phyloP scores from a whole-genome alignment of 1,139 yeast species.

The Blastobotrys illinoisensis region DNA sequence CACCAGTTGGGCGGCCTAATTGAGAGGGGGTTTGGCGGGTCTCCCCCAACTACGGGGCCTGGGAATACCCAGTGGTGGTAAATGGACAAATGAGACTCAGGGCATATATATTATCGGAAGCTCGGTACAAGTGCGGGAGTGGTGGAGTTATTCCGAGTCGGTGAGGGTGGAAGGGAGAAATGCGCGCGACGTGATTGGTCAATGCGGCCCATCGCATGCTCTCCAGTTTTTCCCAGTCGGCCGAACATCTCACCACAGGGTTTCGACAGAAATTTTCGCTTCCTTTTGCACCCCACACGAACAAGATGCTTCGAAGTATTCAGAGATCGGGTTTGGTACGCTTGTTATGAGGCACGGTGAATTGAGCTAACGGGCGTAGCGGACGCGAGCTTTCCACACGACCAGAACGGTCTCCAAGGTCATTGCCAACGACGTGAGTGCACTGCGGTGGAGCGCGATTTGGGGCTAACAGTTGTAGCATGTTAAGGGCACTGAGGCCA shows the following conservation, averaged over 20 bases:
- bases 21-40: neutral
- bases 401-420: conserved; percentile 25
- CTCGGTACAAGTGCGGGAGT: neutral
- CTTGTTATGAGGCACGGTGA: neutral
- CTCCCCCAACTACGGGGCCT: neutral
- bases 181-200: neutral
- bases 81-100: neutral
- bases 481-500: conserved; percentile 36
- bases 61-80: neutral
- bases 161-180: neutral
- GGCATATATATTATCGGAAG: neutral
- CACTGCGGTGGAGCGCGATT: neutral
- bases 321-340: conserved; percentile 24
- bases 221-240: neutral
- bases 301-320: conserved; percentile 23
- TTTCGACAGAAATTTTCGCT: conserved; percentile 2
- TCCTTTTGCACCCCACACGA: conserved; percentile 7
- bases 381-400: conserved; percentile 25
- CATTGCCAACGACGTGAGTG: conserved; percentile 25
- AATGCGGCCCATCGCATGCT: neutral
- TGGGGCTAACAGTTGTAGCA: conserved; percentile 11
- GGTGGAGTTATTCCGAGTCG: neutral
- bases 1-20: too few relatives aligned
- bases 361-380: neutral
- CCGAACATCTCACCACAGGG: neutral